phyloP scores from a whole-genome alignment of 2,329 filamentous ascomycete species.

The Epichloe glyceriae region DNA sequence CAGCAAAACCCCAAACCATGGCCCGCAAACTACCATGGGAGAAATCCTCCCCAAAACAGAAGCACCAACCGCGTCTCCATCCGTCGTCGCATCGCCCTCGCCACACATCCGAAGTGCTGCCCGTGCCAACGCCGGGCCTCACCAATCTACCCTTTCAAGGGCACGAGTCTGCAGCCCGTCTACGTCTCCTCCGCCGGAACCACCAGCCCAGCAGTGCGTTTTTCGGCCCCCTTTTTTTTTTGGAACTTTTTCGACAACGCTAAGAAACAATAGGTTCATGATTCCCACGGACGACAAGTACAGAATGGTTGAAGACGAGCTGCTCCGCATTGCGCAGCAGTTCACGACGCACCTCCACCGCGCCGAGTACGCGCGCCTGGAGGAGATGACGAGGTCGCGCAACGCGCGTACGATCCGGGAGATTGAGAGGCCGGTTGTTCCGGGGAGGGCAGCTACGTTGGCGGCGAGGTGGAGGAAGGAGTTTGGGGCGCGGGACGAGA shows the following conservation, averaged over 20 bases:
- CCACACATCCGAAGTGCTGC: too few relatives aligned
- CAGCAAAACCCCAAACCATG: neutral
- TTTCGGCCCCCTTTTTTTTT: neutral
- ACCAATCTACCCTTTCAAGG: neutral
- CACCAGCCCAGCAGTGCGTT: conserved; percentile 31
- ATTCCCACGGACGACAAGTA: conserved; percentile 58
- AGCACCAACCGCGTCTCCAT: too few relatives aligned
- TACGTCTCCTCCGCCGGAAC: conserved; percentile 38
- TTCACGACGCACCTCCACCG: conserved; percentile 67
- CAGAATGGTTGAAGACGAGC: conserved; percentile 77
- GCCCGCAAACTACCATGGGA: conserved; percentile 7
- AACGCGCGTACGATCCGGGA: conserved; percentile 38
- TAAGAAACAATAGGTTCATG: conserved; percentile 40
- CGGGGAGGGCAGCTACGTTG: conserved; percentile 16
- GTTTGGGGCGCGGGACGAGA: conserved; percentile 10
- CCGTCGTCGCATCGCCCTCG: neutral
- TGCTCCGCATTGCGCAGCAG: conserved; percentile 49
- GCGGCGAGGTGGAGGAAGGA: conserved; percentile 13
- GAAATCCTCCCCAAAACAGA: neutral
- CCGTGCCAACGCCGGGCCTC: neutral
- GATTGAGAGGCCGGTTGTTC: conserved; percentile 40
- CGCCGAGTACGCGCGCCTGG: conserved; percentile 62
- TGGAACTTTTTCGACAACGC: too few relatives aligned
- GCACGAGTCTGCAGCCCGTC: conserved; percentile 25
- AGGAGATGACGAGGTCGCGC: conserved; percentile 38